Base-by-base conservation (phyloP, 2,329 filamentous ascomycete genomes). In the Pezicula carpinea region DNA sequence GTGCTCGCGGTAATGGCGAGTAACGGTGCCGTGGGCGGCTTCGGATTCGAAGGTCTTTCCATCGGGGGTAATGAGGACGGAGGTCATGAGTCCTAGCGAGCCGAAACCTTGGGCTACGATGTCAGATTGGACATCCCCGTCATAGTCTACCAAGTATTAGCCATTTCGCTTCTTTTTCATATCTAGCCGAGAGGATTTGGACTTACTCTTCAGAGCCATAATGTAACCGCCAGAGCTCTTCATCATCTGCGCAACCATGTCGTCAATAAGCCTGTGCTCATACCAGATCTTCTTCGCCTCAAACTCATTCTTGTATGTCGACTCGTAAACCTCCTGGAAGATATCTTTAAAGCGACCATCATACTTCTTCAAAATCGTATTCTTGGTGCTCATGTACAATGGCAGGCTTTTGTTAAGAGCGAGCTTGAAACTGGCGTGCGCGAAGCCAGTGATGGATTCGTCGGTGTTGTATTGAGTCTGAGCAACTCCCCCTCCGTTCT, bases 361-460 rank as follows among this genome's bases (percentile, higher is more conserved):
- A 73, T 99, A 99, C 71, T 91, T 92, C 80, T 99, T 99, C 59
- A 99, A 76, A 62, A 99, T 99, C 60, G 93, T 99, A 80, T 97
- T 97, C 86, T 99, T 99, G 72, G 93, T 99, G 80, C 89, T 96
- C 92, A 97, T 95, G 78, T 97, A 99, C 63, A 99, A 77, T n/a
- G 93, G 93, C 57, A 95, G 76, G 54, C 76, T 76, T 80, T 96
- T 93, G 69, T 82, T 77, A 39, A 97, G 74, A 29, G 93, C 92
- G 58, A 96, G 82, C 83, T 96, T 95, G 83, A 99, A 97, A 59
- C 85, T 91, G 53, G 93, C 87, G 67, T 97, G 93, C 48, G 93
- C 93, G 64, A 99, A 99, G 52, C 93, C 93, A 46, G 77, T 74
- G 69, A 99, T 99, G 65, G 87, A 93, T 68, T 96, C 93, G 63